These are phyloP conservation scores for Trichoderma sp. DNA, from an alignment of 2,329 filamentous ascomycete species.

Conservation along the genomic window DNA sequence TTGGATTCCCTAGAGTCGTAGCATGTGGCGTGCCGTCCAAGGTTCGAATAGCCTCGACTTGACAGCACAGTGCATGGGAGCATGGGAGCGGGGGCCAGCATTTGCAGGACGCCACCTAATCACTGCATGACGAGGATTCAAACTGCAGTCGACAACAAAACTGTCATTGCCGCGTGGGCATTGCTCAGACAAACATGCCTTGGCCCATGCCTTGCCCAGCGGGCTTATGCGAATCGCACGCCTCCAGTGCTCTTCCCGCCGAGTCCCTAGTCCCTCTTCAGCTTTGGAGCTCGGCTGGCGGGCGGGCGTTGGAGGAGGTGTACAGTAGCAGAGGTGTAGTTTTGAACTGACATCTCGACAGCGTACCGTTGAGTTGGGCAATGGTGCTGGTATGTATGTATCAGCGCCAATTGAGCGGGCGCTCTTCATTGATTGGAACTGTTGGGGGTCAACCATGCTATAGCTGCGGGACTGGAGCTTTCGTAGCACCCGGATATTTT, in stretches of 20 bases:
- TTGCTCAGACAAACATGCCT: background rate
- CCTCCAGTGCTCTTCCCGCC: background rate
- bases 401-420: background rate
- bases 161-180: conserved; percentile 19
- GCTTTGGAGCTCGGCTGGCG: conserved; percentile 1
- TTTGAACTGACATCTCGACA: background rate
- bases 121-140: conserved; percentile 19
- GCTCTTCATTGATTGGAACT: background rate
- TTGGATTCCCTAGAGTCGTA: background rate
- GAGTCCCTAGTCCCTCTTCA: background rate
- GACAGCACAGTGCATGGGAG: conserved; percentile 18
- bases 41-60: conserved; percentile 18
- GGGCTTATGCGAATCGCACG: conserved; percentile 12
- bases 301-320: background rate
- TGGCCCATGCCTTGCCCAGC: too few relatives aligned
- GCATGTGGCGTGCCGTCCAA: background rate
- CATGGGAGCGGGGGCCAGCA: background rate
- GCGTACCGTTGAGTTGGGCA: background rate
- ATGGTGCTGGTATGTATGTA: background rate
- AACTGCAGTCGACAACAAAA: background rate
- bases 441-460: background rate
- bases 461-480: background rate
- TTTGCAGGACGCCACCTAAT: conserved; percentile 19
- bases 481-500: background rate
- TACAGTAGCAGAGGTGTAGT: background rate